phyloP scores from a whole-genome alignment of 2,329 filamentous ascomycete genomes.

The Decorospora gaudefroyi region DNA sequence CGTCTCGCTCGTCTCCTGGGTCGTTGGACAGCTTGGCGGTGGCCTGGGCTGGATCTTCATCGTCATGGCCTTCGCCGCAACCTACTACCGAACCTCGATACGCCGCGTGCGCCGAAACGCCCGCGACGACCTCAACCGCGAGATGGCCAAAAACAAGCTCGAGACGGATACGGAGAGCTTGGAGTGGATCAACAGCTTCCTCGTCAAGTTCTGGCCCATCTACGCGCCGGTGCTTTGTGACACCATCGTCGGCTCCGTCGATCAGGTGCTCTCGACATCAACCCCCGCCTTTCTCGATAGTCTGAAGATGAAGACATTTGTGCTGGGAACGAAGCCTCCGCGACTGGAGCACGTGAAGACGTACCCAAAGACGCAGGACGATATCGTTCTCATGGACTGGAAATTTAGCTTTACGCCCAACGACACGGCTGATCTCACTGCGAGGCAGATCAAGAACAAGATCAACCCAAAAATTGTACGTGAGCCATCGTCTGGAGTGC shows the following conservation, averaged over 20 bases:
- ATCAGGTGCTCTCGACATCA: conserved; percentile 90
- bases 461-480: conserved; percentile 95
- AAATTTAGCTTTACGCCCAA: conserved; percentile 99
- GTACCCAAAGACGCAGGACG: conserved; percentile 92
- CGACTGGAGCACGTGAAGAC: conserved; percentile 98
- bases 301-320: conserved; percentile 89
- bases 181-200: conserved; percentile 99
- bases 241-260: conserved; percentile 89
- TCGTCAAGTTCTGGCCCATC: conserved; percentile 99
- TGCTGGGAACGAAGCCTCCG: conserved; percentile 91
- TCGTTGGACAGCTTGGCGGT: conserved; percentile 84
- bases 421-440: conserved; percentile 88
- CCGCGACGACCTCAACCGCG: conserved; percentile 87
- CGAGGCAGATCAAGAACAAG: conserved; percentile 88
- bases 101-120: conserved; percentile 94
- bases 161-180: conserved; percentile 91
- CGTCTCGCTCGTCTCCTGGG: conserved; percentile 87
- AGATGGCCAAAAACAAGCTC: conserved; percentile 82
- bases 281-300: conserved; percentile 94
- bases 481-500: too few species aligned
- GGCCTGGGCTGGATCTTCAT: conserved; percentile 92
- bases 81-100: conserved; percentile 95
- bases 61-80: conserved; percentile 87
- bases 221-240: conserved; percentile 92
- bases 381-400: conserved; percentile 98